phyloP scores from a whole-genome alignment of 1,284 basidiomycete species.

The Cerrena zonata region DNA sequence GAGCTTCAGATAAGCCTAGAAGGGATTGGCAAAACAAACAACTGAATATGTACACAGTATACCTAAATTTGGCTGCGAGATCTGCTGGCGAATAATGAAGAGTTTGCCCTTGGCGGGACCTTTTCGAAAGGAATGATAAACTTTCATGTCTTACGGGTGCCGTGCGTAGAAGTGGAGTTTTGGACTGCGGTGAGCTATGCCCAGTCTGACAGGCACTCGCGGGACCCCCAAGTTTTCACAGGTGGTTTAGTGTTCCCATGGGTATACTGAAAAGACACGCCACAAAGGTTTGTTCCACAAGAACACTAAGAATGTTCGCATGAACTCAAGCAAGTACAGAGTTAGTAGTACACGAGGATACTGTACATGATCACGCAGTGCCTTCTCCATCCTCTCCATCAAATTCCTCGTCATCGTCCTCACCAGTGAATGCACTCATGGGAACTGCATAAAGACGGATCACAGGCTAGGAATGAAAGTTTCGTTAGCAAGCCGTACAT shows the following conservation, averaged over 20 bases:
- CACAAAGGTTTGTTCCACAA: not conserved
- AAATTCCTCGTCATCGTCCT: slow-evolving; percentile 52
- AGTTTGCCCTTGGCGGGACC: no score
- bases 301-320: not conserved
- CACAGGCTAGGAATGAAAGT: slow-evolving; percentile 59
- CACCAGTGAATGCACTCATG: slow-evolving; percentile 72
- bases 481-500: slow-evolving; percentile 1
- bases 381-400: slow-evolving; percentile 49
- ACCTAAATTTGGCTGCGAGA: no score
- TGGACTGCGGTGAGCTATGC: no score
- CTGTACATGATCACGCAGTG: slow-evolving; percentile 13
- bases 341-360: not conserved
- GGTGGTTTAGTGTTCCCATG: not conserved
- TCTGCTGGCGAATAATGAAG: no score
- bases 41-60: no score
- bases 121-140: no score
- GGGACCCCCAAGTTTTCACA: no score
- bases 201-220: no score
- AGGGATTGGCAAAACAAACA: no score
- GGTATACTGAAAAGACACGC: not conserved
- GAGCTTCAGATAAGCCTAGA: no score
- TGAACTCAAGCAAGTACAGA: not conserved
- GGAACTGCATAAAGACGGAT: slow-evolving; percentile 93
- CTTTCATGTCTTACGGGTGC: no score
- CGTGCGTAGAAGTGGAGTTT: no score